Evolutionary conservation across 164 flowering plant species (phyloP).

Genomic region (Vitis rotundifolia): DNA sequence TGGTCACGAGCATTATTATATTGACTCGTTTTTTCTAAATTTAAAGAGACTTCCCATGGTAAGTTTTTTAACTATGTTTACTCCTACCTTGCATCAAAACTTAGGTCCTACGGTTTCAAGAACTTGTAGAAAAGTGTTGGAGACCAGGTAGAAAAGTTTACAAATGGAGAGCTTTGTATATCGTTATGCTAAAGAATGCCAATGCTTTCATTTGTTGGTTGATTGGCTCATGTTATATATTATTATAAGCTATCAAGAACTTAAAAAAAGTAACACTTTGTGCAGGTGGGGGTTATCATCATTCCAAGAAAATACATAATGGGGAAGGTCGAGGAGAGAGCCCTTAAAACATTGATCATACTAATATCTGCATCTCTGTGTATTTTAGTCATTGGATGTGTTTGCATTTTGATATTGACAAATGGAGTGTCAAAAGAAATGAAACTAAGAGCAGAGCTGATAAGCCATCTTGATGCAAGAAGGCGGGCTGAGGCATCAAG

Average conservation of each 20-base stretch:
- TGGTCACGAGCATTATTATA: conserved; percentile 65
- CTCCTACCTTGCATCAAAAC: not conserved
- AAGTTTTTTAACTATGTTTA: conserved; percentile 15
- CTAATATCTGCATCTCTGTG: conserved; percentile 90
- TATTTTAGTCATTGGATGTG: conserved; percentile 78
- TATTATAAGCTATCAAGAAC: too few relatives aligned
- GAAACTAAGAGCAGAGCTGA: conserved; percentile 92
- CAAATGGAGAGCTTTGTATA: too few relatives aligned
- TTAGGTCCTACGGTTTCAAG: not conserved
- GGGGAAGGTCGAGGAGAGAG: conserved; percentile 94
- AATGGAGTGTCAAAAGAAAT: conserved; percentile 98
- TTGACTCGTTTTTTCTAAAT: conserved; percentile 87
- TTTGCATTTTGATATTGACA: conserved; percentile 85
- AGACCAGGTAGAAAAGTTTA: not conserved
- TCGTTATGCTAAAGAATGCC: not conserved
- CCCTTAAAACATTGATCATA: conserved; percentile 73
- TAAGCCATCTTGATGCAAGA: conserved; percentile 95
- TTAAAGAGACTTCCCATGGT: conserved; percentile 92
- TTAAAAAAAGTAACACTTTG: too few relatives aligned
- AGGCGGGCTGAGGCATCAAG: conserved; percentile 96
- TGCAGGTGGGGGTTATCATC: conserved; percentile 21
- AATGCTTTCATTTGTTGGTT: not conserved
- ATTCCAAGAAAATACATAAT: conserved; percentile 85
- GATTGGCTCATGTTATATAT: not conserved
- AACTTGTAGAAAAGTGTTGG: not conserved